Base-by-base conservation (phyloP, 2,329 filamentous ascomycete species). In the Fusarium brachygibbosum region DNA sequence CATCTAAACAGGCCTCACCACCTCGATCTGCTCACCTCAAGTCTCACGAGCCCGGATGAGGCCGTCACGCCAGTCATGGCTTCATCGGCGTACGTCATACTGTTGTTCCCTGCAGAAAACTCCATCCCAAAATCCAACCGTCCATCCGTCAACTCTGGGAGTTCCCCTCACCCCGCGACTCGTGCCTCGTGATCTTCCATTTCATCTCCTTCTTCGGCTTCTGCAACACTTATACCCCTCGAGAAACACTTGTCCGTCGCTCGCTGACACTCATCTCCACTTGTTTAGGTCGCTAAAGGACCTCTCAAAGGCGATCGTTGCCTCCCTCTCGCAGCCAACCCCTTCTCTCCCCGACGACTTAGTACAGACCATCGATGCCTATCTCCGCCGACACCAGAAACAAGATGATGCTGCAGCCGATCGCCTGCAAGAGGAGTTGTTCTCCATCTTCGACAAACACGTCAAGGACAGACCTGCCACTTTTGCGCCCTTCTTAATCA, bases 401-500 rank as follows among this genome's bases (percentile, higher is more conserved):
- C 86, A 88, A 68, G 92, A 94, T 73, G 91, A 93, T 52, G 80
- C 84, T 58, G 85, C 88, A 40, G 85, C 88, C n/a, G 90, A 93
- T 69, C 88, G 90, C 59, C 83, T 94, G 51, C 89, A 93, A 66
- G 91, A 93, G 40, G 92, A 94, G 72, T 84, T 96, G 10, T 81
- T 90, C 40, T 79, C 83, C 25, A 84, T 93, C 55, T 93, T 90
- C 80, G 84, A 90, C 60, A 89, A 86, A 74, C 83, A 88, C 68
- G 87, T 94, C 62, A 83, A 83, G 25, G 84, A 85, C 34, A 82
- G 83, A 25, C 81, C 86, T 4, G 77, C 84, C 51, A 87, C 88
- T 70, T 86, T 87, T 75, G 88, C 87, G 11, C 81, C 88, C n/a
- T 96, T 94, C 79, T 83, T 94, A 19, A 85, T 86, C 50, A 85